Percentiles rank a stretch among this genome's conserved stretches.
Conservation (phyloP, 1,139 yeast species). For the Arxiozyma slooffiae region DNA sequence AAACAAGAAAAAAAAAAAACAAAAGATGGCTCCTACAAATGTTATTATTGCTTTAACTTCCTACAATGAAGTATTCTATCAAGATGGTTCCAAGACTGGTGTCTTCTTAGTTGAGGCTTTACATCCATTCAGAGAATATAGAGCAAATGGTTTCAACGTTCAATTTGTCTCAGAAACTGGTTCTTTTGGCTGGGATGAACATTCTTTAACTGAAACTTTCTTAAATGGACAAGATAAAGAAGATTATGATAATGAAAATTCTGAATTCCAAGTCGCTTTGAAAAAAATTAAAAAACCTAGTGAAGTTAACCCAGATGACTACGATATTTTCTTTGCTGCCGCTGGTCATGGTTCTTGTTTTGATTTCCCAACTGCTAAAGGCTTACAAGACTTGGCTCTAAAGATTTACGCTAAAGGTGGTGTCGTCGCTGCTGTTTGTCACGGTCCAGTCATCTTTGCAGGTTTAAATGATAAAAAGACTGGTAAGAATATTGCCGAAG, state of each 20-base stretch:
- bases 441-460: conserved; percentile 51
- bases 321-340: conserved; percentile 46
- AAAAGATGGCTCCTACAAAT: conserved; percentile 5
- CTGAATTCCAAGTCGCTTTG: conserved; percentile 34
- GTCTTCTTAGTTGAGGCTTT: conserved; percentile 46
- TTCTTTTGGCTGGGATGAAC: conserved; percentile 44
- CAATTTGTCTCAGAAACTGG: conserved; percentile 53
- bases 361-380: conserved; percentile 46
- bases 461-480: conserved; percentile 36
- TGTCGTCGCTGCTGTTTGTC: conserved; percentile 55
- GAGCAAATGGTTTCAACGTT: conserved; percentile 41
- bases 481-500: conserved; percentile 41
- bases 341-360: conserved; percentile 58
- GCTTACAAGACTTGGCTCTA: conserved; percentile 39
- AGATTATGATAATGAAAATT: conserved; percentile 33
- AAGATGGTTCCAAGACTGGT: conserved; percentile 49
- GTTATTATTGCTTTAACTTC: conserved; percentile 46
- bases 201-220: conserved; percentile 37
- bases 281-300: conserved; percentile 36
- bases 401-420: conserved; percentile 43
- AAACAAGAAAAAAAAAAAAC: no score
- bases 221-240: conserved; percentile 38
- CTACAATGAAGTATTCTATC: conserved; percentile 42
- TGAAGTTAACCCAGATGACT: conserved; percentile 41
- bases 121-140: conserved; percentile 46